These are phyloP conservation scores for Lizonia empirigonia DNA, from an alignment of 2,329 filamentous ascomycete genomes.

Conservation along the genomic window DNA sequence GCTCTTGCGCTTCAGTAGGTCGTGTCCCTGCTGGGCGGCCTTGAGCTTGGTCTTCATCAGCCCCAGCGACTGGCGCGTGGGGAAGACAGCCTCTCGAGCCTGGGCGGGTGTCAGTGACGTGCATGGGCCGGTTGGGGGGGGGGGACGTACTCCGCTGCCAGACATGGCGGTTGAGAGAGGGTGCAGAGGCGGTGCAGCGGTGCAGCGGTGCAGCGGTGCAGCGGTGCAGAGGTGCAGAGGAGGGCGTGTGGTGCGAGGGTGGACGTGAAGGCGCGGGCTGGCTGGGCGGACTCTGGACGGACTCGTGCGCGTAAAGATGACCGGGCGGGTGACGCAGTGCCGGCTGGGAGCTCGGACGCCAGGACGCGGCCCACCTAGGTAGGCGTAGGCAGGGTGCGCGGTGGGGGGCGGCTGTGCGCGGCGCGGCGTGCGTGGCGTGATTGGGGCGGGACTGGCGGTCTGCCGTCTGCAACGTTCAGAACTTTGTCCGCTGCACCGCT, in stretches of 20 bases:
- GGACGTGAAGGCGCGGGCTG: slow-evolving; percentile 2
- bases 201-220: no score
- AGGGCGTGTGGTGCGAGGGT: slow-evolving; percentile 5
- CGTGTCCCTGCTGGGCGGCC: slow-evolving; percentile 78
- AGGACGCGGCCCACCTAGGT: no score
- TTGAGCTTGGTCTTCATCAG: slow-evolving; percentile 99
- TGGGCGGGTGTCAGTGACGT: slow-evolving; percentile 50
- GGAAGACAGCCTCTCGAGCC: slow-evolving; percentile 96
- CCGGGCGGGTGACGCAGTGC: no score
- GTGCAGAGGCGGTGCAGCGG: slow-evolving; percentile 5
- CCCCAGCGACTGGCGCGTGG: slow-evolving; percentile 94
- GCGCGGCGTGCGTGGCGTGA: no score
- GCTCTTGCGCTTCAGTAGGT: slow-evolving; percentile 94
- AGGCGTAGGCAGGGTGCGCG: no score
- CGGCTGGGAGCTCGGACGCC: no score
- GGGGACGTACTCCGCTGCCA: slow-evolving; percentile 57
- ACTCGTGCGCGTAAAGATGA: no score
- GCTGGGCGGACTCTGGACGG: no score
- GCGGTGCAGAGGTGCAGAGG: slow-evolving; percentile 2
- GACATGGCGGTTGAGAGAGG: slow-evolving; percentile 53
- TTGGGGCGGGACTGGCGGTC: not conserved
- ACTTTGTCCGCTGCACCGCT: slow-evolving; percentile 2
- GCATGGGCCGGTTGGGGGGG: not conserved
- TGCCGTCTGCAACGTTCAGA: not conserved
- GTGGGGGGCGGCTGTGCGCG: no score